Evolutionary conservation across 2,329 filamentous ascomycete genomes (phyloP).

Genomic region (Eutypa lata): DNA sequence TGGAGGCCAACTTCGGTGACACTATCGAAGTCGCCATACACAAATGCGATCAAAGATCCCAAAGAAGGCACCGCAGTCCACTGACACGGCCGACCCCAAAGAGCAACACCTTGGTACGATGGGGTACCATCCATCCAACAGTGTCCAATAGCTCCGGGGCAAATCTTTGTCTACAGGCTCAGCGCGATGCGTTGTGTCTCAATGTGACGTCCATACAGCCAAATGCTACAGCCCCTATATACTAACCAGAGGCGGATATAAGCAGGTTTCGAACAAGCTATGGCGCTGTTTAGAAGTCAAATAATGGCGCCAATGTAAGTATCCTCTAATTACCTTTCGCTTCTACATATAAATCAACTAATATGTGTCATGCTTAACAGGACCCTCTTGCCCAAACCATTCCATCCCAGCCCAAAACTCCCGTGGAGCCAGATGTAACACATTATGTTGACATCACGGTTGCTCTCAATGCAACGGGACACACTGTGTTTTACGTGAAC

Average conservation of each 20-base stretch:
- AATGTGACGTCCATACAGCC: conserved; percentile 10
- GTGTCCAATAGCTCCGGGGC: conserved; percentile 15
- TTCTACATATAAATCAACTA: not conserved
- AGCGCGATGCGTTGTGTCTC: conserved; percentile 3
- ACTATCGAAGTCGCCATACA: conserved; percentile 51
- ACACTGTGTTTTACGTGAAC: not conserved
- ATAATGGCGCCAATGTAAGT: not conserved
- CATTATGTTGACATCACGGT: not conserved
- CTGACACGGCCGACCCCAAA: conserved; percentile 16
- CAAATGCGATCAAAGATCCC: conserved; percentile 48
- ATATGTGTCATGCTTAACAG: not conserved
- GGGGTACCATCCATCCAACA: conserved; percentile 19
- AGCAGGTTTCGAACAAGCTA: not conserved
- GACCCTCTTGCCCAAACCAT: not conserved
- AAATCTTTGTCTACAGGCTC: conserved; percentile 14
- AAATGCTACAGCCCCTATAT: not conserved
- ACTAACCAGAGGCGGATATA: not conserved
- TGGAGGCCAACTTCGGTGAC: conserved; percentile 44
- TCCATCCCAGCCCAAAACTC: not conserved
- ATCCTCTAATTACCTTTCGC: not conserved
- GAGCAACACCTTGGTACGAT: conserved; percentile 16
- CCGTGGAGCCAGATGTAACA: not conserved
- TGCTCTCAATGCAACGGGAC: not conserved
- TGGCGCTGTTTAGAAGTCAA: not conserved
- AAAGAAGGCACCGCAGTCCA: conserved; percentile 15